Conservation (phyloP, 208 protist genomes). For the Endotrypanum monterogeii region DNA sequence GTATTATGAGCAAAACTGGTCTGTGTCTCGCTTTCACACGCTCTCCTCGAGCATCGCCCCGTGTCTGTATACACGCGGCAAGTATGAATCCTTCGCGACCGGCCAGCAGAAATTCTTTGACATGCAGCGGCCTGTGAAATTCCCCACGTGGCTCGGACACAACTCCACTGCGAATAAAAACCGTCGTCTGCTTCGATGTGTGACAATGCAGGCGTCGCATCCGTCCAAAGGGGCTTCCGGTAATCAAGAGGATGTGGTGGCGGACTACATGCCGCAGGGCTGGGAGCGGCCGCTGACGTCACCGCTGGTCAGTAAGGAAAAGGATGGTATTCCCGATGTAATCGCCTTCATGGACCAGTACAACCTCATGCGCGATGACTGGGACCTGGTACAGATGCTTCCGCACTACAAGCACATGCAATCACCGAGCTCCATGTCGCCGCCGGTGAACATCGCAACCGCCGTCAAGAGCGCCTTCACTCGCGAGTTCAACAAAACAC, state of each 20-base stretch:
- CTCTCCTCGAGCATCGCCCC: conserved; percentile 80
- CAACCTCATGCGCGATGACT: conserved; percentile 87
- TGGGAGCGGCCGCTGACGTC: conserved; percentile 62
- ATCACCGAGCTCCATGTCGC: conserved; percentile 16
- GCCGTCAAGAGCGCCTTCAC: conserved; percentile 90
- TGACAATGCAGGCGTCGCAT: conserved; percentile 71
- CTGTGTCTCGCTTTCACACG: conserved; percentile 72
- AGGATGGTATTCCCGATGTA: conserved; percentile 75
- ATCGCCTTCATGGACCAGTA: conserved; percentile 89
- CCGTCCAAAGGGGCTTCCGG: conserved; percentile 60
- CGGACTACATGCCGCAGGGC: conserved; percentile 88
- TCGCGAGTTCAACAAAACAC: conserved; percentile 88
- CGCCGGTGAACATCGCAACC: conserved; percentile 51
- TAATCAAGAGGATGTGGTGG: conserved; percentile 72
- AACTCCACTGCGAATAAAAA: conserved; percentile 91
- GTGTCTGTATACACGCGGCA: conserved; percentile 78
- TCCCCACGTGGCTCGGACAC: conserved; percentile 88
- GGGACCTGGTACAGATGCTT: conserved; percentile 83
- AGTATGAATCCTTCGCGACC: conserved; percentile 84
- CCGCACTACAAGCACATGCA: conserved; percentile 78
- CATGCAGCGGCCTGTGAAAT: conserved; percentile 85
- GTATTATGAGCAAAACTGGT: conserved; percentile 90
- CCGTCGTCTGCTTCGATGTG: conserved; percentile 62
- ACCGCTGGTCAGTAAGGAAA: conserved; percentile 55
- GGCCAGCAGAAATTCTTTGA: conserved; percentile 81